Conservation (phyloP, 2,329 filamentous ascomycete genomes). For the Penicillium paneum region DNA sequence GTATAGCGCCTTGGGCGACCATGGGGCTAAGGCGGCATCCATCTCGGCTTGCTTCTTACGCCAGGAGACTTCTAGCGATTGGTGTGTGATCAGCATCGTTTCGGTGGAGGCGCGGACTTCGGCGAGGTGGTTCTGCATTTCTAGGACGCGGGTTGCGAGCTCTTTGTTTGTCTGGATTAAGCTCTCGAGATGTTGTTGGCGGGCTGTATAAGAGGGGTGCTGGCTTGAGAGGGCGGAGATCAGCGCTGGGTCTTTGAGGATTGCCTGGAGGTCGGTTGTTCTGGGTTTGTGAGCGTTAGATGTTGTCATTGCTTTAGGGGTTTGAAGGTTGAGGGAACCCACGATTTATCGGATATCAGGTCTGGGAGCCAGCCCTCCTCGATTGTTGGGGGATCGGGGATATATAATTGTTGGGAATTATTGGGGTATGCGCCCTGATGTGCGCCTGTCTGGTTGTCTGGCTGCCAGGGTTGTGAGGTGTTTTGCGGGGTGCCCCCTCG, state of each 20-base stretch:
- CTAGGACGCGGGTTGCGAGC: constrained; percentile 54
- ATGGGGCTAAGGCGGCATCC: constrained; percentile 78
- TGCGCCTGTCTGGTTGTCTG: constrained; percentile 16
- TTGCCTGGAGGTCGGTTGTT: constrained; percentile 62
- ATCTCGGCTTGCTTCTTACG: constrained; percentile 82
- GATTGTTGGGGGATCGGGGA: constrained; percentile 38
- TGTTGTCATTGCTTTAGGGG: constrained; percentile 16
- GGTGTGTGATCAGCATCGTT: constrained; percentile 75
- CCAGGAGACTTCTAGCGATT: constrained; percentile 90
- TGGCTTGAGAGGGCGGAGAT: constrained; percentile 72
- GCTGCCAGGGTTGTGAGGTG: constrained; percentile 23
- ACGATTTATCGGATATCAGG: constrained; percentile 78
- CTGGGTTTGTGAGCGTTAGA: constrained; percentile 17
- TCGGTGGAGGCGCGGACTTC: constrained; percentile 65
- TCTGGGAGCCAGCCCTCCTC: constrained; percentile 73
- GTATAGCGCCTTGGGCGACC: constrained; percentile 83
- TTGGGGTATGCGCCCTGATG: constrained; percentile 10
- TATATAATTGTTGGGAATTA: constrained; percentile 10
- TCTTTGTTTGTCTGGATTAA: constrained; percentile 69
- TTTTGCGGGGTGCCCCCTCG: constrained; percentile 62
- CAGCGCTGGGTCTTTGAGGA: constrained; percentile 67
- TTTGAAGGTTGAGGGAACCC: constrained; percentile 28
- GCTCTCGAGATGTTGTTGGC: constrained; percentile 61
- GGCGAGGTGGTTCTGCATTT: constrained; percentile 49
- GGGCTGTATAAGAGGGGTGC: constrained; percentile 68